Evolutionary conservation across 2,329 filamentous ascomycete species (phyloP).

Genomic region (Sporothrix pallida): DNA sequence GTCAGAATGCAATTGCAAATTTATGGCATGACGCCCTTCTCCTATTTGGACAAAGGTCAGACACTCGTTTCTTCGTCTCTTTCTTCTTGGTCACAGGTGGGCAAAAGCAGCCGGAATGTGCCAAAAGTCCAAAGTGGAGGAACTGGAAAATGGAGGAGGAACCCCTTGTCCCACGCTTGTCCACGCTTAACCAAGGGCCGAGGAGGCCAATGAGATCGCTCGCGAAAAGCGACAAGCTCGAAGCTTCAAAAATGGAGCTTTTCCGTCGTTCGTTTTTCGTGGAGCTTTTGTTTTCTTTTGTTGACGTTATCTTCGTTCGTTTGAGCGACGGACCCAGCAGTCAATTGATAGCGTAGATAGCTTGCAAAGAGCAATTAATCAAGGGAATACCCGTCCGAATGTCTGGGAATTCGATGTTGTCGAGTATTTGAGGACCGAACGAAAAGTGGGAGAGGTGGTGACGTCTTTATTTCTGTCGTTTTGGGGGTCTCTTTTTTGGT

Average conservation of each 20-base stretch:
- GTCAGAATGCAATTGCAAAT: neutral
- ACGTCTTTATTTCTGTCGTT: conserved; percentile 16
- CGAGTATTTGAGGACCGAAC: neutral
- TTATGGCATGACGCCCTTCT: conserved; percentile 17
- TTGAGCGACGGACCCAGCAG: neutral
- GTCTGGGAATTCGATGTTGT: neutral
- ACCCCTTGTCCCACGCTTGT: neutral
- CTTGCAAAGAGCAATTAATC: neutral
- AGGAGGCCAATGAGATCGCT: conserved; percentile 21
- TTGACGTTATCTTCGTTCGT: neutral
- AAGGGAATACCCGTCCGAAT: neutral
- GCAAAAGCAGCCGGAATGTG: conserved; percentile 11
- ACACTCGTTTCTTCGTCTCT: neutral
- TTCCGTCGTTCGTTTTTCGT: neutral
- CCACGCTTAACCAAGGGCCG: conserved; percentile 9
- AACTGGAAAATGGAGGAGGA: neutral
- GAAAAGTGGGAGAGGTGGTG: conserved; percentile 19
- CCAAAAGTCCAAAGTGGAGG: conserved; percentile 1
- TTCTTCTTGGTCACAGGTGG: neutral
- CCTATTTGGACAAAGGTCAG: neutral
- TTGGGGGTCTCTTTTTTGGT: neutral
- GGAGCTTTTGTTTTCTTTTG: no score
- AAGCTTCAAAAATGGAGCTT: conserved; percentile 19
- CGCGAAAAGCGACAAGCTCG: conserved; percentile 5
- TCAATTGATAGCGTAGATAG: conserved; percentile 22